These are phyloP conservation scores for Metschnikowia continentalis DNA, from an alignment of 805 yeast species.

Conservation along the genomic window DNA sequence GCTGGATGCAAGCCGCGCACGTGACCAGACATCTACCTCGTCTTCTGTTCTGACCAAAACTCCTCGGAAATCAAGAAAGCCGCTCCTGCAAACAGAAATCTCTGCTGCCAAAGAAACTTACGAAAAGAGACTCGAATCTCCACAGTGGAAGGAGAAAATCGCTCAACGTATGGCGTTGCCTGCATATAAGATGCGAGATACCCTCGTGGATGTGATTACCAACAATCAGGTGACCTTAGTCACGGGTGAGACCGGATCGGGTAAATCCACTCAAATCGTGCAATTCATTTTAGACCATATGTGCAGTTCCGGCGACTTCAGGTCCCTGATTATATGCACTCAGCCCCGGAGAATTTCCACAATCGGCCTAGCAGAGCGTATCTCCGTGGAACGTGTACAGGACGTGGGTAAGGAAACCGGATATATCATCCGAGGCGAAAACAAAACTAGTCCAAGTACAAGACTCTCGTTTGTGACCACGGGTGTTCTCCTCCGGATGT, in stretches of 20 bases:
- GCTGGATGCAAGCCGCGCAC: neutral
- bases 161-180: constrained; percentile 57
- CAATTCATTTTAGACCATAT: constrained; percentile 80
- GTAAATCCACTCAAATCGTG: constrained; percentile 91
- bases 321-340: constrained; percentile 71
- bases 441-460: constrained; percentile 56
- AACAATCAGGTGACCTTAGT: constrained; percentile 64
- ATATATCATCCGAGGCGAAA: constrained; percentile 86
- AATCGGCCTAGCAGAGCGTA: constrained; percentile 89
- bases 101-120: neutral
- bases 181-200: constrained; percentile 70
- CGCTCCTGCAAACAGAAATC: neutral
- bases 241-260: constrained; percentile 98
- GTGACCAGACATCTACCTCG: neutral
- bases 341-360: constrained; percentile 97
- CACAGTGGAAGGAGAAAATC: neutral
- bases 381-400: constrained; percentile 73
- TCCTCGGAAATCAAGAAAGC: neutral
- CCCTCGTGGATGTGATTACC: constrained; percentile 53
- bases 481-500: constrained; percentile 83
- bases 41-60: neutral
- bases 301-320: constrained; percentile 44
- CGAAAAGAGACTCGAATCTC: neutral
- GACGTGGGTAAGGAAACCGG: constrained; percentile 76
- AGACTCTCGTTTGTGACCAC: constrained; percentile 87